These are phyloP conservation scores for Megacollybia marginata DNA, from an alignment of 768 basidiomycete species.

Conservation along the genomic window DNA sequence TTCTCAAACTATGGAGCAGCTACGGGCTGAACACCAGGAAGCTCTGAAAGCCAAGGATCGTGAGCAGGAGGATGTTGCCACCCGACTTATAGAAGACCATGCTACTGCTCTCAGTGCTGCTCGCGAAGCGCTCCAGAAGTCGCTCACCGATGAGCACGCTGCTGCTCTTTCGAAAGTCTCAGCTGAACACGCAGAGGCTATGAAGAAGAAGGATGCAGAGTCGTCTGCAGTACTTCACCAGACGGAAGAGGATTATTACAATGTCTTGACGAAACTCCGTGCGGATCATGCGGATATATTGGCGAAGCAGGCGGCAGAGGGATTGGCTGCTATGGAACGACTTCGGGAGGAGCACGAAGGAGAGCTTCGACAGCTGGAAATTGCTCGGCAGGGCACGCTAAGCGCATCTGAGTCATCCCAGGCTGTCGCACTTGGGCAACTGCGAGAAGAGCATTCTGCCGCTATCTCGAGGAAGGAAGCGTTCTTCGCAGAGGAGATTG, in stretches of 20 bases:
- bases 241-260: conserved; percentile 79
- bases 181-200: conserved; percentile 44
- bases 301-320: conserved; percentile 52
- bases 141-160: conserved; percentile 49
- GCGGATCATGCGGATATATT: conserved; percentile 62
- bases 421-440: conserved; percentile 48
- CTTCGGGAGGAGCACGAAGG: conserved; percentile 71
- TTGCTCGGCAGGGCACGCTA: conserved; percentile 65
- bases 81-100: conserved; percentile 44
- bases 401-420: conserved; percentile 69
- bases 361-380: conserved; percentile 67
- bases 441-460: conserved; percentile 68
- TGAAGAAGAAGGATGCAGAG: conserved; percentile 58
- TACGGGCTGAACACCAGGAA: conserved; percentile 41
- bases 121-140: conserved; percentile 49
- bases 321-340: conserved; percentile 56
- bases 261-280: conserved; percentile 71
- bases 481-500: conserved; percentile 56
- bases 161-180: conserved; percentile 36
- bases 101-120: conserved; percentile 28
- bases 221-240: conserved; percentile 49
- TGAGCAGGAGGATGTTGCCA: conserved; percentile 34
- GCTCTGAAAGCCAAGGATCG: conserved; percentile 31
- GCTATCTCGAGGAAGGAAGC: conserved; percentile 62
- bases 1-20: conserved; percentile 36